Base-by-base conservation (phyloP, 345 rosid genomes). In the Lumnitzera racemosa region DNA sequence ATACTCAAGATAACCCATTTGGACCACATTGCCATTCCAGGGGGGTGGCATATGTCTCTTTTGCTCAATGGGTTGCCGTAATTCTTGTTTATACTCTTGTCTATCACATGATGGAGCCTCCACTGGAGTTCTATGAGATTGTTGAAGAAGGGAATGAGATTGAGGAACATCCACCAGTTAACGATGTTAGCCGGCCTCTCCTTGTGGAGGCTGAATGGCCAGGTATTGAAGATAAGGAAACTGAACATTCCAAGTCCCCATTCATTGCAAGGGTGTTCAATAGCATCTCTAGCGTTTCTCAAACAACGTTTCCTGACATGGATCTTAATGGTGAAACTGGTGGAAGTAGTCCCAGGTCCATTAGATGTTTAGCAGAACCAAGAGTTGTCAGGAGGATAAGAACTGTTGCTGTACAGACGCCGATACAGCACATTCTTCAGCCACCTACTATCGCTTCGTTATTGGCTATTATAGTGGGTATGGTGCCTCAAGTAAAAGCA, bases 51-150 rank as follows among this genome's bases (percentile, higher is more conserved):
- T 94, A 90, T 70, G 99, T 94, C 7, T 90, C 96, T 5, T 87
- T 94, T 47, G 82, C 99, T 10, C 88, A 82, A 11, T 88, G 96
- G 97, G 91, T 94, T 13, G 84, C 99, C 20, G 96, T 90, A 58
- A 90, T 94, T 70, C 91, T 94, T 62, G 97, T 90, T n/a, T 88
- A 94, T 64, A 88, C 97, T n/a, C 78, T 90, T 61, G 99, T 90
- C 61, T 88, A 94, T 78, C 97, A 90, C 71, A 94, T 87, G 97
- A 94, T 88, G 99, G 97, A 90, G 70, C 97, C 96, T 41, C 91
- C 99, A 6, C 13, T 88, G 84, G 75, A 80, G 78, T 88, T 74
- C 27, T 91, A 91, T 54, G 96, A 91, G 73, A 61, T 91, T 63
- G 89, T 88, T 63, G 91, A 82, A 52, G 96, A 83, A 69, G 85